Base-by-base conservation (phyloP, 2,329 filamentous ascomycete species). In the Phialophora tarda region DNA sequence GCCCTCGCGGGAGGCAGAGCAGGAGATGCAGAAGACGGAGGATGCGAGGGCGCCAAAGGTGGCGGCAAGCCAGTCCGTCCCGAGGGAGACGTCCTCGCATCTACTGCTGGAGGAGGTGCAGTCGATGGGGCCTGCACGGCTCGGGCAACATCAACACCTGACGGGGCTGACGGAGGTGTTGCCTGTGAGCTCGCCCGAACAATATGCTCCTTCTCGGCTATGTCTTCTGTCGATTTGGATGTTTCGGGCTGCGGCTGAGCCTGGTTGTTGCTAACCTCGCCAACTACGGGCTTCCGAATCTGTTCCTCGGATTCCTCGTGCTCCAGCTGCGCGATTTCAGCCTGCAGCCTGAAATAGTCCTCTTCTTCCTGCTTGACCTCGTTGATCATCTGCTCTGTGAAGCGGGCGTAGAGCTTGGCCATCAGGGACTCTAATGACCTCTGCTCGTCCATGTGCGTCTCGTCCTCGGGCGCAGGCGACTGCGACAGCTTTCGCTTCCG, bases 321-420 rank as follows among this genome's bases (percentile, higher is more conserved):
- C 75, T 93, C 87, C 57, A 95, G 84, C 65, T 88, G 84, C 47
- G 83, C 80, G 59, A 96, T 86, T 71, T 97, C 90, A 65, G 82
- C 82, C 76, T 88, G 85, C 51, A 94, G 79, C 21, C 80, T 79
- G 28, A 85, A 83, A 74, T 89, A 90, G 59, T 82, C 83, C 65
- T 83, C 84, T 80, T 97, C 93, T 68, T 95, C 89, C 63, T 90
- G 86, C 65, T 85, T 83, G 66, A 97, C 91, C 73, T 89, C 85
- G 63, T 82, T 81, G n/a, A 92, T 84, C 57, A 89, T 82, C 51
- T 89, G 82, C 54, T 90, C 86, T 69, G 88, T 85, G 76, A 96
- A 97, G 68, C 86, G 84, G 12, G 86, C 84, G 75, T 95, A 96
- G 1, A 97, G 83, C 70, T 89, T 87, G 64, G 89, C 83, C 56